phyloP scores from a whole-genome alignment of 2,329 filamentous ascomycete species.

The Exophiala lecanii-corni region DNA sequence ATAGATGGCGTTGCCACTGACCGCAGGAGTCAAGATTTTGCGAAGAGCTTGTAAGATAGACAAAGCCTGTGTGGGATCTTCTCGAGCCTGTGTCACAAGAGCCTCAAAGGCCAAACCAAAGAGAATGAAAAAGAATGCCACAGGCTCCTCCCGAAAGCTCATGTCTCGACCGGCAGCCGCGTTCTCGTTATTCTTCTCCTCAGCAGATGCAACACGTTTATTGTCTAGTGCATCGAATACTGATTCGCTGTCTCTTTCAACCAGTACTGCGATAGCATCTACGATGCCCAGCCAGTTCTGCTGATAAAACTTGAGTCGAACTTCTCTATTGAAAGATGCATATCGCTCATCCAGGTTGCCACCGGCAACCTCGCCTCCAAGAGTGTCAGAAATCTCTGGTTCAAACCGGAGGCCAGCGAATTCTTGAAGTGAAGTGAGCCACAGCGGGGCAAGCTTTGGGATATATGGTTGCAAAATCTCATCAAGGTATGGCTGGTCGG shows the following conservation, averaged over 20 bases:
- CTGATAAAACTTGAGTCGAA: constrained; percentile 90
- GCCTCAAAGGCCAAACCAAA: constrained; percentile 97
- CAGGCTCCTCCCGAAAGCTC: constrained; percentile 95
- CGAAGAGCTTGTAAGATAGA: constrained; percentile 87
- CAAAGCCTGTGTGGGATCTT: constrained; percentile 69
- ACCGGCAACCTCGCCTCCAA: constrained; percentile 74
- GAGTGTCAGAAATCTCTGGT: constrained; percentile 89
- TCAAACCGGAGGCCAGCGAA: constrained; percentile 92
- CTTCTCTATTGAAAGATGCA: constrained; percentile 89
- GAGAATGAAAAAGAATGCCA: constrained; percentile 97
- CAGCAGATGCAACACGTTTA: constrained; percentile 49
- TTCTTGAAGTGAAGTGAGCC: constrained; percentile 88
- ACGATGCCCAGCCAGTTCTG: constrained; percentile 95
- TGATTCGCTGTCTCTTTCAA: constrained; percentile 95
- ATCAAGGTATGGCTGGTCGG: constrained; percentile 82
- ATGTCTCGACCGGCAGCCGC: constrained; percentile 60
- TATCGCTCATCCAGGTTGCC: constrained; percentile 91
- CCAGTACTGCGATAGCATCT: constrained; percentile 92
- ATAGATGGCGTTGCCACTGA: constrained; percentile 95
- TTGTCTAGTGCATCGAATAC: constrained; percentile 96
- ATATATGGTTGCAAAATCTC: constrained; percentile 89
- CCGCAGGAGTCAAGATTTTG: constrained; percentile 89
- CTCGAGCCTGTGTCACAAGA: constrained; percentile 71
- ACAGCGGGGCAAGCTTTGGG: constrained; percentile 81
- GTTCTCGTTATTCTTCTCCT: constrained; percentile 21